A percentile compares a stretch with the other conserved stretches of the same genome.
These are phyloP conservation scores for Lasiodiplodia sp. DNA, from an alignment of 2,329 filamentous ascomycete genomes.

Conservation along the genomic window DNA sequence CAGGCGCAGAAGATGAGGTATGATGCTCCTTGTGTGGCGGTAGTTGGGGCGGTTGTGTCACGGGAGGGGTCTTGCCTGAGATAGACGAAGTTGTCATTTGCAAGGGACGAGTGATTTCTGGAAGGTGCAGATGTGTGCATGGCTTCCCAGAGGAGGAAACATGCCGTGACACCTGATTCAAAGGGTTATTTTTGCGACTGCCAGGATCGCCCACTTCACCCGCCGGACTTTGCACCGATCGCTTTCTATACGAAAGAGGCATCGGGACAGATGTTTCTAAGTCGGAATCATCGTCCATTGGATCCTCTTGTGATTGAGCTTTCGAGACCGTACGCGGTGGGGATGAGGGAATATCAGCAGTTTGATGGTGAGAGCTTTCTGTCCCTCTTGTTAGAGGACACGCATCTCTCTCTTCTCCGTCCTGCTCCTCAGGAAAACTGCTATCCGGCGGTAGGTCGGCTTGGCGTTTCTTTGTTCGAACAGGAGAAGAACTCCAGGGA, in stretches of 20 bases:
- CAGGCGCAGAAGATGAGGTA: constrained; percentile 7
- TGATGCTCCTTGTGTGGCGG: neutral
- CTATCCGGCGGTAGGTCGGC: constrained; percentile 18
- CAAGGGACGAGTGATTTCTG: neutral
- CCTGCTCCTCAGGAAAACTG: neutral
- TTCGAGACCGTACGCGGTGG: neutral
- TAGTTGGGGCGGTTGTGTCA: neutral
- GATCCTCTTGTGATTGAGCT: neutral
- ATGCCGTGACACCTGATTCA: neutral
- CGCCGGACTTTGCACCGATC: neutral
- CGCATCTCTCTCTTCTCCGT: neutral
- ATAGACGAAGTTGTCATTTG: neutral
- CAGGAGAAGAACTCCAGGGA: neutral
- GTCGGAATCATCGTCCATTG: constrained; percentile 4
- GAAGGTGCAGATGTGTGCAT: constrained; percentile 15
- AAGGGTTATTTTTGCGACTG: neutral
- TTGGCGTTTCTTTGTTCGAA: neutral
- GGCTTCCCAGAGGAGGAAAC: neutral
- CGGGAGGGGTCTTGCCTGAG: neutral
- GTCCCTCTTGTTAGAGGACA: neutral
- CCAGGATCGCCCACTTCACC: neutral
- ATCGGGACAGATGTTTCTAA: constrained; percentile 9
- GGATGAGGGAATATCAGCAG: neutral
- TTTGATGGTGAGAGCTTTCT: no score
- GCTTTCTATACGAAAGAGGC: neutral